Base-by-base conservation (phyloP, 164 flowering plant genomes). In the Macadamia tetraphylla region DNA sequence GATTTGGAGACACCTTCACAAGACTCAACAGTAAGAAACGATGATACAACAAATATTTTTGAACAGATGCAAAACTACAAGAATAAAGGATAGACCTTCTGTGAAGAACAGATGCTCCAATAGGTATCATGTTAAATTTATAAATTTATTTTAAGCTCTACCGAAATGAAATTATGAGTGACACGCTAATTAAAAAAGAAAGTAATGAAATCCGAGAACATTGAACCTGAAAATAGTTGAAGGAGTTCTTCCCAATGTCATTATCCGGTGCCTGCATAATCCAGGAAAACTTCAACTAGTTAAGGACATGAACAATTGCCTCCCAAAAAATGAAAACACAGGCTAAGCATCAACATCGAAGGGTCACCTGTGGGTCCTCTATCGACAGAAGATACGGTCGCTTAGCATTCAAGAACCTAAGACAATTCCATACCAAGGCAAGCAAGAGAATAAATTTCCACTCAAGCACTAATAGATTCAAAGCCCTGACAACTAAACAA, bases 221-320 rank as follows among this genome's bases (percentile, higher is more conserved):
- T 57, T 81, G 61, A 9, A 94, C 98, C 98, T 90, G 97, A 60
- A 82, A 85, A 82, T 84, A 94, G 75, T 92, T 90, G 76, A 78
- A 94, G 31, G 99, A 94, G 76, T 81, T 94, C 84, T 84, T 94
- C 69, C 99, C 99, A 49, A 94, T 84, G 77, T 94, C 99, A 74
- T 92, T 94, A 6, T 88, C 98, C 40, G 96, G 91, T 35, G 86
- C 81, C 98, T 94, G 60, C 49, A 57, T 43, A 64, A 55, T n/a
- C 35, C 65, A 35, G 18, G n/a, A 62, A 46, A 61, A 56, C 10
- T 6, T 68, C 59, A 69, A 49, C 44, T 3, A 30, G 13, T 30
- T 49, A 42, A 40, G 35, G 32, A 11, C 9, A 10, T 2, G 29
- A 32, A 69, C 1, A 48, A 13, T 40, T 13, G 32, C 30, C 53